A percentile compares a stretch with the other conserved stretches of the same genome.
Conservation (phyloP, 1,284 basidiomycete species). For the Puccinia coronata region DNA sequence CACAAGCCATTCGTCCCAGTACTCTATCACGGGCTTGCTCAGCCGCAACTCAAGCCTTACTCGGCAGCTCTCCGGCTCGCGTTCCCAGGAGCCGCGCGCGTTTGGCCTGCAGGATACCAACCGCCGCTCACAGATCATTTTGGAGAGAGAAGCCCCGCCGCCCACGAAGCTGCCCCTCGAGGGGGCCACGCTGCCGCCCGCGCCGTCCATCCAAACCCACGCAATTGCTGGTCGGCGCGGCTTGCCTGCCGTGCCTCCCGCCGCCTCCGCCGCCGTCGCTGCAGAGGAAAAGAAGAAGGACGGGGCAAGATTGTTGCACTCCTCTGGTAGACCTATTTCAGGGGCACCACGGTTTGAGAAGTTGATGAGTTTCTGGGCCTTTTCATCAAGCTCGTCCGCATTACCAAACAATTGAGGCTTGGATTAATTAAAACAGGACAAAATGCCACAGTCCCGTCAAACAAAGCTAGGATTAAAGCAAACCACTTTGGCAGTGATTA, state of each 20-base stretch:
- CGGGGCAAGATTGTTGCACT: neutral
- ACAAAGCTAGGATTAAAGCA: too few relatives aligned
- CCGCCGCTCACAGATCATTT: neutral
- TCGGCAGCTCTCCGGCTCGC: neutral
- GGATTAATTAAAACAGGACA: too few relatives aligned
- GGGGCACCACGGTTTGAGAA: too few relatives aligned
- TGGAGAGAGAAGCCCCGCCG: neutral
- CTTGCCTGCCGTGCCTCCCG: too few relatives aligned
- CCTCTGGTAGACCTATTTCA: too few relatives aligned
- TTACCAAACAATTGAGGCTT: too few relatives aligned
- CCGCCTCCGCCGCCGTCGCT: neutral
- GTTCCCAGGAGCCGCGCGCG: neutral
- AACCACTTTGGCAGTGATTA: too few relatives aligned
- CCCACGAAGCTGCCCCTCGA: neutral
- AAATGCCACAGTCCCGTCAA: too few relatives aligned
- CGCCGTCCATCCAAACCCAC: too few relatives aligned
- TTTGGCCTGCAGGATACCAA: neutral
- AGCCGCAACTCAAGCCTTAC: slow-evolving; percentile 24
- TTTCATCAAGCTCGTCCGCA: too few relatives aligned
- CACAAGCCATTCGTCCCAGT: neutral
- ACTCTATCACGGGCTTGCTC: slow-evolving; percentile 17
- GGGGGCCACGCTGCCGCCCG: neutral
- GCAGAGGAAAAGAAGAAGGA: neutral
- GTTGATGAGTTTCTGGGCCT: too few relatives aligned
- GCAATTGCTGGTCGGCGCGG: too few relatives aligned